Base-by-base conservation (phyloP, 2,329 filamentous ascomycete genomes). In the Alternaria dauci region DNA sequence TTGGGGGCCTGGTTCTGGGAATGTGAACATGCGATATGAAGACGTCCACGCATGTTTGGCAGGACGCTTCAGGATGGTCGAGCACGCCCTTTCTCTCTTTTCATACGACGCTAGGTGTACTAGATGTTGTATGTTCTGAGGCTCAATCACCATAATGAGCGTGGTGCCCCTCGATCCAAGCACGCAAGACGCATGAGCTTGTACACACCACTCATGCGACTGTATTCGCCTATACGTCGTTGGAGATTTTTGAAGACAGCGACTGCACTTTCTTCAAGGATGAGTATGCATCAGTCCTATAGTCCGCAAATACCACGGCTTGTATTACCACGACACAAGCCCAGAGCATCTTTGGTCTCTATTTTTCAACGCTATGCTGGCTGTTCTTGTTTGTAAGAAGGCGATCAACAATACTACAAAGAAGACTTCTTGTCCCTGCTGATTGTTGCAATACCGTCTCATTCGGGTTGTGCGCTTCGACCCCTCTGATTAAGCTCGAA, bases 101-200 rank as follows among this genome's bases (percentile, higher is more conserved):
- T 1, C 5, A 1, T 9, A 12, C n/a, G 9, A 50, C 2, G 16
- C 20, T 4, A 0, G 0, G 2, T 41, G 18, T 23, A 41, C 39
- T 41, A 9, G 0, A 23, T 23, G 7, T 23, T 3, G 20, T 41
- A 0, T 23, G 39, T 18, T 11, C 6, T 23, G 18, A 4, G 18
- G 18, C 39, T 41, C 5, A 1, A n/a, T 5, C 25, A 42, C 11
- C 14, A 34, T 8, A 12, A 4, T 11, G 28, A 9, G 28, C 28
- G 28, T 11, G 28, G 0, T 5, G 4, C 28, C 0, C 8, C 0
- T 30, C 8, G 4, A 5, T 12, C 3, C 11, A 30, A 5, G 1
- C 7, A 12, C 11, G 11, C 28, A 30, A 30, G 0, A 36, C 8
- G 11, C 11, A 12, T 1, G 14, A 38, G 32, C 34, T 8, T 4